These are phyloP conservation scores for Byssoonygena ceratinophila DNA, from an alignment of 2,329 filamentous ascomycete species.

Conservation along the genomic window DNA sequence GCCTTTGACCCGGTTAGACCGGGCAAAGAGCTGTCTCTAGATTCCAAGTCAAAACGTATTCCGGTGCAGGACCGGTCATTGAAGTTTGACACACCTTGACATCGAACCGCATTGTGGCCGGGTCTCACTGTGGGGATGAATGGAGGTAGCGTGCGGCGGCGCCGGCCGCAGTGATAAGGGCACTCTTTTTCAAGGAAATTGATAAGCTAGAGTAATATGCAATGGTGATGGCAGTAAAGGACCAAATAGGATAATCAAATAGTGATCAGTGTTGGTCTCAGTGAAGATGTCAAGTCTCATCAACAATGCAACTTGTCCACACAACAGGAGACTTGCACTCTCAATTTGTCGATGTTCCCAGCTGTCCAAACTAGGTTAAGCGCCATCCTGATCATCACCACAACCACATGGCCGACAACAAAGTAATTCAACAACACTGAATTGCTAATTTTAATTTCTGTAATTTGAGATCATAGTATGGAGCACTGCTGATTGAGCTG, in stretches of 20 bases:
- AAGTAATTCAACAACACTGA: no score
- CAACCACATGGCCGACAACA: no score
- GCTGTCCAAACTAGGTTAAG: slow-evolving; percentile 26
- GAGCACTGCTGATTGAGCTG: no score
- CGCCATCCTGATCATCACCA: slow-evolving; percentile 8
- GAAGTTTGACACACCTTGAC: slow-evolving; percentile 42
- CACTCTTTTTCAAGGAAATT: not conserved
- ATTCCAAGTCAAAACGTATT: slow-evolving; percentile 30
- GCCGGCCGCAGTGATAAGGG: slow-evolving; percentile 6
- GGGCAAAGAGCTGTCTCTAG: slow-evolving; percentile 71
- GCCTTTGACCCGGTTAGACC: slow-evolving; percentile 91
- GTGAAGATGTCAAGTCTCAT: not conserved
- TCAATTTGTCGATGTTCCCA: slow-evolving; percentile 24
- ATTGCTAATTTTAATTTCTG: no score
- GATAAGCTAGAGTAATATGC: not conserved
- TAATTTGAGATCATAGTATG: no score
- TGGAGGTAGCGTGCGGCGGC: slow-evolving; percentile 11
- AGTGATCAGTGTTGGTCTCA: slow-evolving; percentile 2
- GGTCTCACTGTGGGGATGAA: slow-evolving; percentile 19
- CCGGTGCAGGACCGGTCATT: not conserved
- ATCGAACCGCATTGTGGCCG: slow-evolving; percentile 47
- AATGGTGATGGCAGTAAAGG: not conserved
- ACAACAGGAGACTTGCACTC: not conserved
- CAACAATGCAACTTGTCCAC: slow-evolving; percentile 18
- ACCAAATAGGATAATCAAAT: not conserved